These are phyloP conservation scores for Epicoccum sorghinum DNA, from an alignment of 2,329 filamentous ascomycete genomes.

Conservation along the genomic window DNA sequence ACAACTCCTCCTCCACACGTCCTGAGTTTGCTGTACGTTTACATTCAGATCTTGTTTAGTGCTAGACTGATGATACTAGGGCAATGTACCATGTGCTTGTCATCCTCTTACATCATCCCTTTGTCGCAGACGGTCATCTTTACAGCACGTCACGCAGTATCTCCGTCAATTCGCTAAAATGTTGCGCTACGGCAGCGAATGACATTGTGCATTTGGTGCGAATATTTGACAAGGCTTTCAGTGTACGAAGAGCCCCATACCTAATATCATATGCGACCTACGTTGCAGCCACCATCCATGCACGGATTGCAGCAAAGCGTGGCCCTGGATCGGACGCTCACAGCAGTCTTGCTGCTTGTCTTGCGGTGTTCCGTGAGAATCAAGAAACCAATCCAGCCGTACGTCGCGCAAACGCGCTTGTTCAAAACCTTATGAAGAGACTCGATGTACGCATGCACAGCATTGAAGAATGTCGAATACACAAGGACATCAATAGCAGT, in stretches of 20 bases:
- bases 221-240: slow-evolving; percentile 55
- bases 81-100: slow-evolving; percentile 59
- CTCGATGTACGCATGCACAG: slow-evolving; percentile 39
- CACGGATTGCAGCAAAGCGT: slow-evolving; percentile 56
- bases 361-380: slow-evolving; percentile 57
- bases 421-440: slow-evolving; percentile 55
- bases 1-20: slow-evolving; percentile 47
- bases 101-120: slow-evolving; percentile 62
- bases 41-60: no score
- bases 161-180: slow-evolving; percentile 52
- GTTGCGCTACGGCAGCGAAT: slow-evolving; percentile 55
- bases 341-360: slow-evolving; percentile 50
- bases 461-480: slow-evolving; percentile 25
- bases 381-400: slow-evolving; percentile 60
- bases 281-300: slow-evolving; percentile 60
- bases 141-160: slow-evolving; percentile 50
- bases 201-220: slow-evolving; percentile 54
- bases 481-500: slow-evolving; percentile 11
- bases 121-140: slow-evolving; percentile 58
- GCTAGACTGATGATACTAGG: slow-evolving; percentile 14
- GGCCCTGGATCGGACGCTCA: slow-evolving; percentile 47
- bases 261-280: slow-evolving; percentile 63
- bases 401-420: slow-evolving; percentile 53
- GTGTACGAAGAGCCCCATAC: slow-evolving; percentile 57
- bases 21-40: slow-evolving; percentile 31